Base-by-base conservation (phyloP, 176 grass and related monocot species). In the Triticum dicoccoides region DNA sequence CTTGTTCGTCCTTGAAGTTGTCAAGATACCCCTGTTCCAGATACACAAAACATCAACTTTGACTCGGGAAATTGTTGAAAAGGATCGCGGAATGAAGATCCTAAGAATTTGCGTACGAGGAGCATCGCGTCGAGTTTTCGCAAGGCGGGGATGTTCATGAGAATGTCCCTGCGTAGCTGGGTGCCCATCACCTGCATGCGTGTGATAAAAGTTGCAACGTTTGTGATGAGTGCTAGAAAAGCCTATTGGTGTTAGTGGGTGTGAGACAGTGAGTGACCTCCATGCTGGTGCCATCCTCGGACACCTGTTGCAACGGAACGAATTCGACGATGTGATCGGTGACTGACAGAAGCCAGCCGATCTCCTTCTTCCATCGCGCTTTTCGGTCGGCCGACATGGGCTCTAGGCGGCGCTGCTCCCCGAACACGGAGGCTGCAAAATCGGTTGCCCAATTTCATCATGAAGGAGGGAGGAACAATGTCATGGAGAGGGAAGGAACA, bases 261-360 rank as follows among this genome's bases (percentile, higher is more conserved):
- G 13, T 14, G 44, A 12, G 44, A 3, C 44, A 12, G 44, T 47
- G 29, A 35, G 35, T 64, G 72, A 95, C 96, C 88, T 98, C 96
- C 84, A 91, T 94, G 61, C 29, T 88, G 12, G 85, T 90, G 14
- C 96, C 91, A 13, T 95, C 89, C 52, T 83, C 82, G 44, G 78
- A 93, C 34, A 47, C 86, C 61, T 95, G 96, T 39, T 88, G 81
- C 25, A 87, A 89, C 30, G 96, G 90, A 4, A 93, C 59, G 79
- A 98, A 91, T 6, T 95, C 96, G 45, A 98, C 96, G 23, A 98
- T 92, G 81, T 98, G 78, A 12, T 98, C 93, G 8, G 83, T 84
- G 69, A 98, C 93, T 0, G 90, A 95, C 64, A 98, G 82, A 59
- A 98, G 90, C 96, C 91, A 95, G 61, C 81, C 88, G 25, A 92